A percentile compares a stretch with the other conserved stretches of the same genome.
Conservation (phyloP, 2,329 filamentous ascomycete species). For the Chaetomium strumarium region DNA sequence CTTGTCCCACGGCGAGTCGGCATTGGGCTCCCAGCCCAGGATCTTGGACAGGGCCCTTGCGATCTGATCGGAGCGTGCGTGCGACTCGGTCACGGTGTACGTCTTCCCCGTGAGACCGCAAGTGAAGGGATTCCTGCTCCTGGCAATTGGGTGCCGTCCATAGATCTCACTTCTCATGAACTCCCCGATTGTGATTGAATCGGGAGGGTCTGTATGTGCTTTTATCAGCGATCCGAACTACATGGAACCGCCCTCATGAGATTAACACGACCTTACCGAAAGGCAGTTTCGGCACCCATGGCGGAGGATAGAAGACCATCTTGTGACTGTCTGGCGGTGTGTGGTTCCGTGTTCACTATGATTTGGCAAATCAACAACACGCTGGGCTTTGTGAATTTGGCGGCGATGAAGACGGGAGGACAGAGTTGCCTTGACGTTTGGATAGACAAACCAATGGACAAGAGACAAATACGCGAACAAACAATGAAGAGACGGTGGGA, state of each 20-base stretch:
- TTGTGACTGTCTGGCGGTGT: constrained; percentile 7
- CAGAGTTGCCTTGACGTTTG: neutral
- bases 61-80: constrained; percentile 59
- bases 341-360: neutral
- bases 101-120: constrained; percentile 68
- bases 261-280: constrained; percentile 35
- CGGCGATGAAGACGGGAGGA: neutral
- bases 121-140: constrained; percentile 66
- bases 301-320: constrained; percentile 56
- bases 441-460: too few species aligned
- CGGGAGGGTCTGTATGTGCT: constrained; percentile 52
- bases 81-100: constrained; percentile 58
- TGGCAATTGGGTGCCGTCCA: constrained; percentile 57
- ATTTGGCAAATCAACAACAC: neutral
- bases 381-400: neutral
- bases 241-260: too few species aligned
- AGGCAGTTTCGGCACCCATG: constrained; percentile 57
- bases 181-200: constrained; percentile 66
- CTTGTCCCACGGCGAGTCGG: constrained; percentile 75
- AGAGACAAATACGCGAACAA: too few species aligned
- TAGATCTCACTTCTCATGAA: constrained; percentile 71
- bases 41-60: constrained; percentile 64
- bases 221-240: neutral
- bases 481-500: too few species aligned
- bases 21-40: constrained; percentile 63